These are phyloP conservation scores for Zygosaccharomyces pseudorouxii DNA, from an alignment of 805 yeast species.

Conservation along the genomic window DNA sequence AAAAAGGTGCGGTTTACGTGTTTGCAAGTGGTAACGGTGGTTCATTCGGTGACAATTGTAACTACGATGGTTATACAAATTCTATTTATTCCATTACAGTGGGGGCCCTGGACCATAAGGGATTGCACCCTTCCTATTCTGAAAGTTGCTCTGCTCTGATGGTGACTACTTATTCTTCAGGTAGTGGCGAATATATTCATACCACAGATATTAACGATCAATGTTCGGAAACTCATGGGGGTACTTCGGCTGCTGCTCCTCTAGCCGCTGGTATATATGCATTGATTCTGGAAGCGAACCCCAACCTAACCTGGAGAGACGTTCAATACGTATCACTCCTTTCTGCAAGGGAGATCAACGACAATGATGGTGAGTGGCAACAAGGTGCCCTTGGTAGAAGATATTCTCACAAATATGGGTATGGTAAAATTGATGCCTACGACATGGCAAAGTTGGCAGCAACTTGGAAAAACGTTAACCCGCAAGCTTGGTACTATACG, in stretches of 20 bases:
- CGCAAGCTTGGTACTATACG: slow-evolving; percentile 76
- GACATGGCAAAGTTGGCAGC: slow-evolving; percentile 66
- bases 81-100: slow-evolving; percentile 92
- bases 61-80: slow-evolving; percentile 95
- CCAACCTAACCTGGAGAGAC: slow-evolving; percentile 92
- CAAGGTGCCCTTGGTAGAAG: slow-evolving; percentile 57
- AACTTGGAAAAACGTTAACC: slow-evolving; percentile 80
- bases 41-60: slow-evolving; percentile 76
- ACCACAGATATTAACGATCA: slow-evolving; percentile 71
- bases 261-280: slow-evolving; percentile 95
- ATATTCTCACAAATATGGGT: slow-evolving; percentile 86
- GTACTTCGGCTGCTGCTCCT: slow-evolving; percentile 99
- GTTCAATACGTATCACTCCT: slow-evolving; percentile 77
- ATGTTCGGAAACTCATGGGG: slow-evolving; percentile 81
- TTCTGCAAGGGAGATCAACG: slow-evolving; percentile 64
- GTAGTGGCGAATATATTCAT: slow-evolving; percentile 82
- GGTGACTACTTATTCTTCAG: slow-evolving; percentile 90
- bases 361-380: slow-evolving; percentile 70
- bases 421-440: slow-evolving; percentile 85
- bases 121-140: slow-evolving; percentile 81
- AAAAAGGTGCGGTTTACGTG: slow-evolving; percentile 83
- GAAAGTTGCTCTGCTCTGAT: slow-evolving; percentile 93
- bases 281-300: slow-evolving; percentile 74
- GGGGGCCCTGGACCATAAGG: slow-evolving; percentile 85
- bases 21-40: slow-evolving; percentile 98